Conservation (phyloP, 2,329 filamentous ascomycete genomes). For the Fonsecaea nubica region DNA sequence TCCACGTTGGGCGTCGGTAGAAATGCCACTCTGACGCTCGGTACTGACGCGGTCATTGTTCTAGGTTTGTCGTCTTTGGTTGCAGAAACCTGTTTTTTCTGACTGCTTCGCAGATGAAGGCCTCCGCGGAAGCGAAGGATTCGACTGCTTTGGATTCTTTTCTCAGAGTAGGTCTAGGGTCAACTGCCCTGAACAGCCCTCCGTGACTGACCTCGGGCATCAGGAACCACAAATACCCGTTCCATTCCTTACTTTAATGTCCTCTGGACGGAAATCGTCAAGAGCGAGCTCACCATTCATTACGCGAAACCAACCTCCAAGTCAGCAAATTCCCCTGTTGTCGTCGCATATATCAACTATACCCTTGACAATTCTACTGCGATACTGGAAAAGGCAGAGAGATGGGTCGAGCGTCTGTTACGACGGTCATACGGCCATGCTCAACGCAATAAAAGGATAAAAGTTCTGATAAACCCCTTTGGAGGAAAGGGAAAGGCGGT, state of each 20-base stretch:
- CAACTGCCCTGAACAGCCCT: conserved; percentile 2
- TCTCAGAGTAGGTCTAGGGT: conserved; percentile 54
- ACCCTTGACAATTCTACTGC: conserved; percentile 60
- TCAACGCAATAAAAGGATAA: conserved; percentile 75
- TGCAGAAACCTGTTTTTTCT: conserved; percentile 6
- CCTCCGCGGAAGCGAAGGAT: conserved; percentile 36
- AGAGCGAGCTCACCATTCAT: conserved; percentile 69
- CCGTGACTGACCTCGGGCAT: conserved; percentile 12
- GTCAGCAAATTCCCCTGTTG: conserved; percentile 57
- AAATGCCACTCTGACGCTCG: conserved; percentile 66
- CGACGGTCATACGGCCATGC: conserved; percentile 72
- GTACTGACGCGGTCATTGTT: conserved; percentile 65
- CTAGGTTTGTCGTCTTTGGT: conserved; percentile 52
- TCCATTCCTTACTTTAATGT: conserved; percentile 81
- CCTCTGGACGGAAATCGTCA: conserved; percentile 75
- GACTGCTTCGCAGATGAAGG: conserved; percentile 34
- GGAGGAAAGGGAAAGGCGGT: conserved; percentile 80
- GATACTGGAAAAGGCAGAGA: conserved; percentile 49
- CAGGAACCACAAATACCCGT: conserved; percentile 58
- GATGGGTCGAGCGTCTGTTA: conserved; percentile 71
- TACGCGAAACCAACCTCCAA: conserved; percentile 71
- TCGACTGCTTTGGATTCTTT: conserved; percentile 64
- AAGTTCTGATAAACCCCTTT: conserved; percentile 89
- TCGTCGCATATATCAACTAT: conserved; percentile 68
- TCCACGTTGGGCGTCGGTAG: conserved; percentile 62